Evolutionary conservation across 2,329 filamentous ascomycete genomes (phyloP), one percentile per base, ranked within the genome.

Genomic region (Scedosporium boydii): DNA sequence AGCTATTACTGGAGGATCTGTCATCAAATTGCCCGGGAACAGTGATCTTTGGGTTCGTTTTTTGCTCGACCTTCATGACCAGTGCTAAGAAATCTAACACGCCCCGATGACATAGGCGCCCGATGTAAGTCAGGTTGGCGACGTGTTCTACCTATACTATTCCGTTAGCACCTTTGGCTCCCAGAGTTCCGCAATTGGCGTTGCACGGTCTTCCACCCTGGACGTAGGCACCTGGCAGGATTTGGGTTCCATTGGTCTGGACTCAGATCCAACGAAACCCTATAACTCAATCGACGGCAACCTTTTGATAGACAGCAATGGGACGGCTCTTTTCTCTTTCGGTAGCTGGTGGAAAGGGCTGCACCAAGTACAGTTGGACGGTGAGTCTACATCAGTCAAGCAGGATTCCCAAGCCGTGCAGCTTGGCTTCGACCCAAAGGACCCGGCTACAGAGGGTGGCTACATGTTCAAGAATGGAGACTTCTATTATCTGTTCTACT

Each of bases 81-180:
- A 46, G 5, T 6, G 42, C 42, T 16, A 46, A 46, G 42, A 16
- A 16, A 18, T 16, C 5, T 46, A 18, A 16, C 42, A 4, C 2
- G 16, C 42, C 12, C 6, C 14, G 7, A 46, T 46, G 16, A 14
- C 16, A 46, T 46, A 46, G 42, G 42, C 42, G 12, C 42, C 42
- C 12, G 18, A 46, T 46, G 42, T 46, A 75, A 1, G 44, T 58
- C 73, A 81, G 16, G 76, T 89, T n/a, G 81, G 80, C 65, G 75
- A 73, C 61, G 76, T 77, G 0, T 89, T 88, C 74, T 81, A 87
- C 68, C 78, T 89, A n/a, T 88, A 86, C 78, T 90, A 89, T 73
- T 76, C 81, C 1, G 86, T 89, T 34, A 84, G 80, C 34, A 75
- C 78, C 0, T 88, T 87, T 65, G 86, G 86, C 1, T 78, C 75